phyloP scores from a whole-genome alignment of 108 stramenopile species.

The Cyclotella kingstonii region DNA sequence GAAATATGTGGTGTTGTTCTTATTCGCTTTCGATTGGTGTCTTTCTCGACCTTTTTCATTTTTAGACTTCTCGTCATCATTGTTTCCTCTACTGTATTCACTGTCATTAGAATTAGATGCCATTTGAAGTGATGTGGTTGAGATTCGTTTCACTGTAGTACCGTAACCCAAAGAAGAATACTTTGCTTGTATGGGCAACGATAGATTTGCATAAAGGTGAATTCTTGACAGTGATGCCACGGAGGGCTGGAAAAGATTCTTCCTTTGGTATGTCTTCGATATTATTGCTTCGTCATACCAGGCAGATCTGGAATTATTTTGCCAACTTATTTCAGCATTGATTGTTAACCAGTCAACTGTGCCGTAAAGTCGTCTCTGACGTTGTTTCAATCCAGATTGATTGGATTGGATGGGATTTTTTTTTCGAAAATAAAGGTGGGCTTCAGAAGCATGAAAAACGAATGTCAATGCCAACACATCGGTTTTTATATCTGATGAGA shows the following conservation, averaged over 20 bases:
- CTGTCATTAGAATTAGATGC: neutral
- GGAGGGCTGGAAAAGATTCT: too few species aligned
- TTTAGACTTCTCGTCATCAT: conserved; percentile 4
- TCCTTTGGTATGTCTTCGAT: too few species aligned
- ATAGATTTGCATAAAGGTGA: too few species aligned
- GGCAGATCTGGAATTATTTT: too few species aligned
- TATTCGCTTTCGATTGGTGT: neutral
- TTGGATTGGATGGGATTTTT: neutral
- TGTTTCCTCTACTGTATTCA: neutral
- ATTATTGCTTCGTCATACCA: too few species aligned
- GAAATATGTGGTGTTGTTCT: neutral
- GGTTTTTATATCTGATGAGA: neutral
- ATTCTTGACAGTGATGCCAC: too few species aligned
- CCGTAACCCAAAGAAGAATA: too few species aligned
- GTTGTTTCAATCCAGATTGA: too few species aligned
- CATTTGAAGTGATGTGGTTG: neutral
- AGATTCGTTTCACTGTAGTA: neutral
- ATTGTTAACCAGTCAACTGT: too few species aligned
- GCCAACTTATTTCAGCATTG: too few species aligned
- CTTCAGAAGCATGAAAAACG: neutral
- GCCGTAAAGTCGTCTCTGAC: too few species aligned
- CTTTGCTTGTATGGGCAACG: too few species aligned
- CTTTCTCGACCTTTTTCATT: neutral
- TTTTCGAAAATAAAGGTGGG: neutral
- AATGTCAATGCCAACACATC: neutral